phyloP scores from a whole-genome alignment of 495 filamentous ascomycete genomes.

The Cenococcum geophilum region DNA sequence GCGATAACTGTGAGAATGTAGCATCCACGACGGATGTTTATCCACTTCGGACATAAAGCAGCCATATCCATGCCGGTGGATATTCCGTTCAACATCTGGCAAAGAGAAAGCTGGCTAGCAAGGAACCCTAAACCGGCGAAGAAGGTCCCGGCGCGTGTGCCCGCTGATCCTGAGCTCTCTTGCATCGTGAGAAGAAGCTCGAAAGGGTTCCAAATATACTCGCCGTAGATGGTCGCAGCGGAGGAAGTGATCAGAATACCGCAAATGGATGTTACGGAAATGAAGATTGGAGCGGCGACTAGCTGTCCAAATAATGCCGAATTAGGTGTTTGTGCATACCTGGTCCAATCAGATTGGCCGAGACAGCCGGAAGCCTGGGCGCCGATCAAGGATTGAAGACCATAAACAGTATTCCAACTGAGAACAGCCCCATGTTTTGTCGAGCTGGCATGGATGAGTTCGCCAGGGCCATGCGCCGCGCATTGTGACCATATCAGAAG shows the following conservation, averaged over 20 bases:
- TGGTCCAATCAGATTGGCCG: not conserved
- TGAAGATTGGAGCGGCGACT: not conserved
- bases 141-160: not conserved
- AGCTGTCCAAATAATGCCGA: not conserved
- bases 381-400: not conserved
- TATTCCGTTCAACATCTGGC: not conserved
- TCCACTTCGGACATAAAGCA: not conserved
- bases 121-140: not conserved
- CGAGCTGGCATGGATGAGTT: not conserved
- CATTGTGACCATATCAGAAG: not conserved
- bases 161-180: not conserved
- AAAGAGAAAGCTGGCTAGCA: not conserved
- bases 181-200: not conserved
- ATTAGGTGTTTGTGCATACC: not conserved
- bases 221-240: not conserved
- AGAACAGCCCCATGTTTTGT: not conserved
- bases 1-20: not conserved
- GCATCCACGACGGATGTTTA: not conserved
- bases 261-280: not conserved
- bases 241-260: not conserved
- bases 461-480: not conserved
- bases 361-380: not conserved
- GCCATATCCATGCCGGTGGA: not conserved
- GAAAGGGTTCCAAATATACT: not conserved
- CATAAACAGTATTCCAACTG: not conserved